Evolutionary conservation across 305 asterid genomes (phyloP), one percentile per base, ranked within the genome.

Genomic region (Fraxinus xanthoxyloides): DNA sequence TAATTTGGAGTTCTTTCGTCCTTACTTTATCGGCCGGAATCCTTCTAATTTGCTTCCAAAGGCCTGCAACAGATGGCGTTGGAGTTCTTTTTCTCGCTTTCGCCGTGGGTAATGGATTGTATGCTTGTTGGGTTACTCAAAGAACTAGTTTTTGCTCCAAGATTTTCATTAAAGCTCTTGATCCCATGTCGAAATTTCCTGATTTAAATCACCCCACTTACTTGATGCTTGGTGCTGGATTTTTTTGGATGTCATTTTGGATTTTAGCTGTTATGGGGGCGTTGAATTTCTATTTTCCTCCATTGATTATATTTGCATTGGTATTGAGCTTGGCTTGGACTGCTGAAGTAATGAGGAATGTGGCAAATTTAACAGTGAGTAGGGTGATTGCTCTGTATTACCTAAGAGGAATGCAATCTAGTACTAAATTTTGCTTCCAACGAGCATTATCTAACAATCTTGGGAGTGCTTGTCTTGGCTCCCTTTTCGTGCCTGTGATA

Each of bases 311-410:
- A 70, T 67, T 92, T 3, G 92, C 35, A 1, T 76, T 95, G 88
- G 86, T 91, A 13, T 24, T 93, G 85, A 95, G 98, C 87, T 85
- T 95, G 79, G 88, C 88, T 83, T 95, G 99, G 99, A 86, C 89
- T 31, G 88, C 97, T n/a, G 99, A 95, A 81, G 99, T 95, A 23
- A 94, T 95, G 99, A 91, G 99, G 90, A 95, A 94, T 82, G 98
- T 95, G 75, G 97, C 97, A 79, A 95, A 92, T 85, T 74, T 95
- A 24, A 90, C 98, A 0, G 94, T 95, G 9, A 91, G 99, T 82
- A 85, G 99, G 72, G 97, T 89, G 85, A 87, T 95, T 75, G 94
- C 98, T 80, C 90, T 95, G 70, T 95, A 95, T 82, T 95, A 95
- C 82, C 91, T 94, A 2, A 88, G 97, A 83, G 99, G 99, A 77